Percentiles rank a stretch among this genome's conserved stretches.
Conservation (phyloP, 345 rosid species). For the Microcos paniculata region DNA sequence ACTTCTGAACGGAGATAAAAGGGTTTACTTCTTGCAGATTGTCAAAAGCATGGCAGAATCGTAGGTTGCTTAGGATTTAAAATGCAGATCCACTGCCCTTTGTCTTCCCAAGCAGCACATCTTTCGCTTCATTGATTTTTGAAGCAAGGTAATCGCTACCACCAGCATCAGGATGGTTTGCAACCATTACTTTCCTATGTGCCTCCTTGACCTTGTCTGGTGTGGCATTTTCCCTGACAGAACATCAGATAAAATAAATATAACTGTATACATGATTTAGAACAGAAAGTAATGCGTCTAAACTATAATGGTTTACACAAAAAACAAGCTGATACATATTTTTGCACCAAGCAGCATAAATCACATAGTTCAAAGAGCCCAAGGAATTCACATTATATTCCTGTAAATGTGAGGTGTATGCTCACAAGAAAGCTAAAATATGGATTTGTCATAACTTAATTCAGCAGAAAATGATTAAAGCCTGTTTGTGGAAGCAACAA, state of each 20-base stretch:
- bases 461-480: not conserved
- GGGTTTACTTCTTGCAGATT: not conserved
- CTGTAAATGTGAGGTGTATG: not conserved
- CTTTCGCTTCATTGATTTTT: constrained; percentile 91
- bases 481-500: not conserved
- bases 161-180: constrained; percentile 92
- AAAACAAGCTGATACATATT: not conserved
- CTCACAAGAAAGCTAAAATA: not conserved
- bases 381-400: not conserved
- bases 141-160: constrained; percentile 93
- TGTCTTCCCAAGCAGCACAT: constrained; percentile 75
- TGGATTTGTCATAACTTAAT: not conserved
- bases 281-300: not conserved
- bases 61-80: constrained; percentile 21
- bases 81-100: constrained; percentile 69
- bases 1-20: not conserved
- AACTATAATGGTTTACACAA: not conserved
- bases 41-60: not conserved
- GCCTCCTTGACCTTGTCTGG: constrained; percentile 83
- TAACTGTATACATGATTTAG: not conserved
- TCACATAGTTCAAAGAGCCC: not conserved
- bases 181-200: constrained; percentile 87
- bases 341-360: not conserved
- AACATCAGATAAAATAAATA: not conserved
- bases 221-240: constrained; percentile 60